These are phyloP conservation scores for Urtica urens DNA, from an alignment of 306 rosid genomes.

Conservation along the genomic window DNA sequence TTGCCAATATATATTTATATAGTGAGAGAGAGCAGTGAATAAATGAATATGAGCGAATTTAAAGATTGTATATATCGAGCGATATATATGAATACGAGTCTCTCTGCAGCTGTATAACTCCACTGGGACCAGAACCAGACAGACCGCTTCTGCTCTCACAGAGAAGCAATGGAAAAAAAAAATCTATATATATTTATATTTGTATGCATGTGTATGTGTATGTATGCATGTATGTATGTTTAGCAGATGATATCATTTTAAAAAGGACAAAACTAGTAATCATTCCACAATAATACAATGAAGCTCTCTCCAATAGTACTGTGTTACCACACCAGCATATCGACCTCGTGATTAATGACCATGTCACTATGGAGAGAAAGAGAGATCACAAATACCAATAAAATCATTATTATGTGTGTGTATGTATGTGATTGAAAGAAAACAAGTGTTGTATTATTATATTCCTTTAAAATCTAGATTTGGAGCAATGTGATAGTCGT, in stretches of 20 bases:
- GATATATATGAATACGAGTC: constrained; percentile 6
- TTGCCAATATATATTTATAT: constrained; percentile 26
- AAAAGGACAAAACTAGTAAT: constrained; percentile 46
- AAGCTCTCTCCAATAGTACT: constrained; percentile 23
- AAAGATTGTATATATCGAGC: constrained; percentile 6
- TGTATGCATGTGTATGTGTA: neutral
- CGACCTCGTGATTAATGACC: constrained; percentile 61
- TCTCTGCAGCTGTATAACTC: constrained; percentile 23
- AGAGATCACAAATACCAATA: neutral
- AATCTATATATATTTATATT: neutral
- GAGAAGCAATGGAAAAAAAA: neutral
- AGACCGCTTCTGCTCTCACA: constrained; percentile 25
- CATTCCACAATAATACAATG: constrained; percentile 56
- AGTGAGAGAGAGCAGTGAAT: constrained; percentile 23
- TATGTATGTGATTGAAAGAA: neutral
- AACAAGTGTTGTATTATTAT: too few relatives aligned
- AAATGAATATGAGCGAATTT: constrained; percentile 18
- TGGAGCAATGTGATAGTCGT: too few relatives aligned
- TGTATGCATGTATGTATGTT: neutral
- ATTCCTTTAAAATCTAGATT: too few relatives aligned
- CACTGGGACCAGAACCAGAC: constrained; percentile 33
- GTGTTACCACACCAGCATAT: constrained; percentile 41
- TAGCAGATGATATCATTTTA: constrained; percentile 3
- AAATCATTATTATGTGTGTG: neutral
- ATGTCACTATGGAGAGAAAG: constrained; percentile 2